Evolutionary conservation across 164 flowering plant genomes (phyloP).

Genomic region (Aristolochia fimbriata): DNA sequence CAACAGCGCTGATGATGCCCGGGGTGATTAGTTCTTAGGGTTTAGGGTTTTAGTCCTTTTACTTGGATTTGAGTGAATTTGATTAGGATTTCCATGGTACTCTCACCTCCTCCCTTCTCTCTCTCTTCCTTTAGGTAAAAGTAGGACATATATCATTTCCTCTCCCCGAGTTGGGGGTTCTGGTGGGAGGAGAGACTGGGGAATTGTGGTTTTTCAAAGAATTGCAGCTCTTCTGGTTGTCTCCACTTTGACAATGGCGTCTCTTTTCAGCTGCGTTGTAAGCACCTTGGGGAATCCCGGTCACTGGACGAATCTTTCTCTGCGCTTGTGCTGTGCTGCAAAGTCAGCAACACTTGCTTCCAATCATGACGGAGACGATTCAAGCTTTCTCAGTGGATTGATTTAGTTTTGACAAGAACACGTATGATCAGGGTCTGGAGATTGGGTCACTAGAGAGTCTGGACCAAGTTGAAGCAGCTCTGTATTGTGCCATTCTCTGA

Average conservation of each 20-base stretch:
- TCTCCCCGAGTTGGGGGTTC: slow-evolving; percentile 2
- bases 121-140: not conserved
- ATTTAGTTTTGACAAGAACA: no score
- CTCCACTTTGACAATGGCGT: not conserved
- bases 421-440: no score
- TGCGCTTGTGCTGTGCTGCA: no score
- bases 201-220: not conserved
- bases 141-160: not conserved
- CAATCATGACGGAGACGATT: no score
- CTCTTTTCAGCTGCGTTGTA: no score
- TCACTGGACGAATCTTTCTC: no score
- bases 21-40: not conserved
- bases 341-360: no score
- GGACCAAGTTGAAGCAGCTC: no score
- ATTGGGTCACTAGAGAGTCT: no score
- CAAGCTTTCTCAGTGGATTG: no score
- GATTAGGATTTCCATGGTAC: not conserved
- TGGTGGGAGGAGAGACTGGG: slow-evolving; percentile 4
- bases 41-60: slow-evolving; percentile 8
- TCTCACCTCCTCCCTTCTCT: not conserved
- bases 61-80: not conserved
- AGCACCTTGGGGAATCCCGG: no score
- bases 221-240: not conserved
- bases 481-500: no score
- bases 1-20: slow-evolving; percentile 31